Base-by-base conservation (phyloP, 129 eudicot genomes). In the Saussurea involucrata region DNA sequence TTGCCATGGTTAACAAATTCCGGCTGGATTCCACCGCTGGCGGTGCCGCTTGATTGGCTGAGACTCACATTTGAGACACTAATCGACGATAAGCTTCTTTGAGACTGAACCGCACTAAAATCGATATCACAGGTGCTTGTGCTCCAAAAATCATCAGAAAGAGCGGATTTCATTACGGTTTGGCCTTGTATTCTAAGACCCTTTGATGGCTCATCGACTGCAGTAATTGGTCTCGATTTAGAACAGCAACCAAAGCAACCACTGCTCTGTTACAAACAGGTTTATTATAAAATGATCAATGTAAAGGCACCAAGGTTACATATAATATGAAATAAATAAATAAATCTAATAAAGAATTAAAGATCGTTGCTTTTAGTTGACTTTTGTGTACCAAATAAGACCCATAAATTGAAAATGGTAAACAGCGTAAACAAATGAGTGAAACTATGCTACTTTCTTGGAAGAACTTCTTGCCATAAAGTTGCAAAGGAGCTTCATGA, bases 131-230 rank as follows among this genome's bases (percentile, higher is more conserved):
- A 83, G 1, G 97, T 81, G 81, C 93, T 88, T 74, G 90, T 88
- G 87, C 93, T 89, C 97, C 97, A 91, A 83, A 91, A 91, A 72
- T 77, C 97, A 15, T 91, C 97, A 2, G 97, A 88, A 9, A 85
- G 61, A 67, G 84, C 71, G 25, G 78, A 75, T 77, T 87, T 87
- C 57, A 73, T 84, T 68, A 83, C 81, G 15, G 78, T 13, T 11
- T 71, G 90, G 3, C 86, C 89, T 46, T 88, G 91, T 70, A 83
- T 79, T 69, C 74, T 80, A 28, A 88, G 85, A 44, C 91, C 91
- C 72, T 88, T 88, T 18, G 89, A 84, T 65, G 88, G 82, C 49
- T 90, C 96, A 68, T 90, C 87, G 15, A 83, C 88, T 18, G 82
- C 84, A 37, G 29, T 84, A 60, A 80, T 36, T 40, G 87, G 79